These are phyloP conservation scores for Cucumis sativus DNA, from an alignment of 306 rosid species.

Conservation along the genomic window DNA sequence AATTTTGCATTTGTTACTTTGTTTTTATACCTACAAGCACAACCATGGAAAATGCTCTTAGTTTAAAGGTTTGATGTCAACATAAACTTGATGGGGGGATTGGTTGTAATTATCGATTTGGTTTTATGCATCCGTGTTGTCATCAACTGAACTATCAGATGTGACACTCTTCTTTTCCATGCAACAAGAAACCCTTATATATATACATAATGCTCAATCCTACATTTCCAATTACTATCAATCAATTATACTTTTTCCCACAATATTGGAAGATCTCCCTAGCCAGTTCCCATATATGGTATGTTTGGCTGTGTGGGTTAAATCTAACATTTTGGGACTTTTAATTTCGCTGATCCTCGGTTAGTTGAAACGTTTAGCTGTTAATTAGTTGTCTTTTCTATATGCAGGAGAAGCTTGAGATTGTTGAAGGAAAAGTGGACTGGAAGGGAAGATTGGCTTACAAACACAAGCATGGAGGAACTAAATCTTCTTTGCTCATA, in stretches of 20 bases:
- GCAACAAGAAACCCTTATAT: background rate
- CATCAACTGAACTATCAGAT: background rate
- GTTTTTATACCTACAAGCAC: background rate
- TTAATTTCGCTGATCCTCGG: background rate
- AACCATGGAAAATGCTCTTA: too few relatives aligned
- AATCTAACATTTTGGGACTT: background rate
- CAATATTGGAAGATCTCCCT: background rate
- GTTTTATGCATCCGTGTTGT: background rate
- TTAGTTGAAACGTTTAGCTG: background rate
- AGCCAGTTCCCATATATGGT: background rate
- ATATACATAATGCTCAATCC: background rate
- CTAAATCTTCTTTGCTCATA: constrained; percentile 32
- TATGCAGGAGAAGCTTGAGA: constrained; percentile 39
- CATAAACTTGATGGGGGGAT: background rate
- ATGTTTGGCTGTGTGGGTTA: background rate
- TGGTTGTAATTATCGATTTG: background rate
- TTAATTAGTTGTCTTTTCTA: background rate
- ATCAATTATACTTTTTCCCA: background rate
- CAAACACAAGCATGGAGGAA: constrained; percentile 64
- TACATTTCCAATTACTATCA: background rate
- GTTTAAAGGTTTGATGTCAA: too few relatives aligned
- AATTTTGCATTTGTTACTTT: background rate
- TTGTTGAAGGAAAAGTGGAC: constrained; percentile 70
- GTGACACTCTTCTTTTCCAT: background rate
- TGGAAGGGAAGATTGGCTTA: constrained; percentile 85